Percentiles rank a stretch among this genome's conserved stretches.
phyloP scores from a whole-genome alignment of 257 asterid species.

The Fraxinus americana region DNA sequence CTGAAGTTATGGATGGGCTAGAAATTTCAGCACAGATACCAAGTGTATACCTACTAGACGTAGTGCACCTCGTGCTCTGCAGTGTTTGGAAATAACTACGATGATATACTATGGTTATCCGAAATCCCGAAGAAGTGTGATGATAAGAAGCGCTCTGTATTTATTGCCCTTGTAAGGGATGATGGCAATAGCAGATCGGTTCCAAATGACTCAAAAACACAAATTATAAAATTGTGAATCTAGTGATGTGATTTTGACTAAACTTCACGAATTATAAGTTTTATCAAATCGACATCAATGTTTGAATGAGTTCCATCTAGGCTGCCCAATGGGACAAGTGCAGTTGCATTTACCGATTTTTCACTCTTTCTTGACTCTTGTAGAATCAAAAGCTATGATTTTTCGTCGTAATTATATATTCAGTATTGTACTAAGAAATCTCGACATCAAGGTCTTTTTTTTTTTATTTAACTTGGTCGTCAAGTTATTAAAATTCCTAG shows the following conservation, averaged over 20 bases:
- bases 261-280: too few relatives aligned
- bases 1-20: slow-evolving; percentile 97
- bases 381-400: background rate
- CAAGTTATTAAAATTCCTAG: background rate
- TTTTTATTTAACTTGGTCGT: too few relatives aligned
- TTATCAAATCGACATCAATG: too few relatives aligned
- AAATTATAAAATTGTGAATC: too few relatives aligned
- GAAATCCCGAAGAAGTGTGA: background rate
- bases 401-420: too few relatives aligned
- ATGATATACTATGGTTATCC: background rate
- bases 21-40: background rate
- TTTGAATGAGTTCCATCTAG: too few relatives aligned
- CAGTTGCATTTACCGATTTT: background rate
- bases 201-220: background rate
- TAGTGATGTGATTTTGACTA: too few relatives aligned
- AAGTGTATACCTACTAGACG: background rate
- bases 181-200: background rate
- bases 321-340: background rate
- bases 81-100: background rate
- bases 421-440: background rate
- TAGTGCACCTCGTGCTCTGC: background rate
- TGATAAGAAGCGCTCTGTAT: background rate
- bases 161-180: background rate
- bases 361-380: background rate
- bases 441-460: background rate